Evolutionary conservation across 441 rosid species (phyloP), one percentile per base, ranked within the genome.

Genomic region (Codiaeum variegatum): DNA sequence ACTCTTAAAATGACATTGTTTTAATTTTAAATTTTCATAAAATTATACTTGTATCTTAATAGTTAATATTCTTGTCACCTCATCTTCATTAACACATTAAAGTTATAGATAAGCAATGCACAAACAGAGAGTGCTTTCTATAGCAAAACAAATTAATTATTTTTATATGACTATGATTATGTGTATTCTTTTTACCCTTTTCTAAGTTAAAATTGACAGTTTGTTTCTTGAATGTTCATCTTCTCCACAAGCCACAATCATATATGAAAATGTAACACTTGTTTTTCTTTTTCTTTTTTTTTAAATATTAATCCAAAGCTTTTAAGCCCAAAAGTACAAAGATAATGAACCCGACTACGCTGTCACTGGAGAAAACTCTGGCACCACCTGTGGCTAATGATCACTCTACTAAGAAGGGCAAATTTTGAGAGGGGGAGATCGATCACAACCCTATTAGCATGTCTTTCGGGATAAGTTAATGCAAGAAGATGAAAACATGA

Each of bases 1-100:
- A n/a, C n/a, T 44, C 11, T 42, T 21, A 65, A 65, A 65, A 65
- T 42, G 54, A 65, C 68, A 24, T 23, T 3, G 51, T 64, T 40
- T 65, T 65, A 21, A 65, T 65, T 54, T 21, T 40, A 34, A 1
- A 56, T 56, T n/a, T 23, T 7, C 15, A 51, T 40, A 40, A n/a
- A n/a, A n/a, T 40, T 11, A 40, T 40, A 40, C 11, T 8, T 38
- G 8, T 19, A 51, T 51, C 5, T 19, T 19, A 19, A 0, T 49
- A 42, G 2, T 40, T 40, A 40, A 49, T 49, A 44, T 16, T 4
- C 49, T 38, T n/a, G 16, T 36, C 26, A 16, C n/a, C 24, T 18
- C 46, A 62, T 62, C 26, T 18, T 18, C 23, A 49, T 15, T 18
- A 61, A 34, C 24, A 29, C 32, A 21, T 38, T 23, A 23, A 69